These are phyloP conservation scores for Neurospora crassa DNA, from an alignment of 2,329 filamentous ascomycete species.

Conservation along the genomic window DNA sequence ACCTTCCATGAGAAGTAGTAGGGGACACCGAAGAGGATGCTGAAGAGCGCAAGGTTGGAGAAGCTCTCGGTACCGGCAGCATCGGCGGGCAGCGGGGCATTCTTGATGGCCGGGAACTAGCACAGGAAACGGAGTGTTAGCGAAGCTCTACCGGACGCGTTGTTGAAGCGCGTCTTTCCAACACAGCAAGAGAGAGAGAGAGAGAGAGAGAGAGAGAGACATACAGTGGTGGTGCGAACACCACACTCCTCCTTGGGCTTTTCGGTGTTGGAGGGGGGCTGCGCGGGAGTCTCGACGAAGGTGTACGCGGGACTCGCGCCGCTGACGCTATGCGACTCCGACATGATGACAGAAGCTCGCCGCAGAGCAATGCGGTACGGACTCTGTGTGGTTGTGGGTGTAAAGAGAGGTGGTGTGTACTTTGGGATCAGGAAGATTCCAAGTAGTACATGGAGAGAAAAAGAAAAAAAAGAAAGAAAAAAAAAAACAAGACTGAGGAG, in stretches of 20 bases:
- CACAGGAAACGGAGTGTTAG: slow-evolving; percentile 7
- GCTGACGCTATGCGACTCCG: slow-evolving; percentile 36
- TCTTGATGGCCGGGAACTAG: slow-evolving; percentile 83
- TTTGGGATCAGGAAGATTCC: background rate
- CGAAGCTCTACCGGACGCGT: background rate
- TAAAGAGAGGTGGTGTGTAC: background rate
- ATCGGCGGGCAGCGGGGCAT: slow-evolving; percentile 88
- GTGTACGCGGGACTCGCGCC: slow-evolving; percentile 50
- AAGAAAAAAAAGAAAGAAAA: background rate
- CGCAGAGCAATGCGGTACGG: slow-evolving; percentile 8
- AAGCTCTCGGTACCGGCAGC: slow-evolving; percentile 76
- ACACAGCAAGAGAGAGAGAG: background rate
- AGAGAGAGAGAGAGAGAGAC: background rate
- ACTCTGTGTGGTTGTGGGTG: background rate
- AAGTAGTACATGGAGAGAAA: background rate
- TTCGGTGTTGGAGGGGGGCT: slow-evolving; percentile 37
- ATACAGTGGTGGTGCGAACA: slow-evolving; percentile 34
- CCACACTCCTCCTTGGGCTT: slow-evolving; percentile 41
- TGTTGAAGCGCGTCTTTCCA: background rate
- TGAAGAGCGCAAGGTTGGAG: slow-evolving; percentile 70
- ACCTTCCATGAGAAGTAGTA: slow-evolving; percentile 75
- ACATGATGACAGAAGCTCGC: slow-evolving; percentile 29
- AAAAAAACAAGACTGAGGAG: background rate
- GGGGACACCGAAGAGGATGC: slow-evolving; percentile 60
- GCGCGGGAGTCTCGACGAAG: slow-evolving; percentile 51